Evolutionary conservation across 2,329 filamentous ascomycete genomes (phyloP).

Genomic region (Colletotrichum abscissum): DNA sequence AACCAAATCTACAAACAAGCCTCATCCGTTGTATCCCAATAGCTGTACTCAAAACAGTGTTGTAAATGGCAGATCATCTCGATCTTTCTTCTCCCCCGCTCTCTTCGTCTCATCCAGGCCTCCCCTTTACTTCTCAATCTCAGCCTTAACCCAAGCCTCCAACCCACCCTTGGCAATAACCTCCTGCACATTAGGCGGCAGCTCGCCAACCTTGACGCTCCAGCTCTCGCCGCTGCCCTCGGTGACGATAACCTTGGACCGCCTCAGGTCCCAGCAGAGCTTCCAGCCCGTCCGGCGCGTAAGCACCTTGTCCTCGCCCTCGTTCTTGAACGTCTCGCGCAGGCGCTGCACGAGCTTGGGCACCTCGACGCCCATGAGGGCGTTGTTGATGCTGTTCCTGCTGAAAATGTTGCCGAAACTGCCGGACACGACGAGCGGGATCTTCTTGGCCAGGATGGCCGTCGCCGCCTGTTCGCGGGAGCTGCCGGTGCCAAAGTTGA

Average conservation of each 20-base stretch:
- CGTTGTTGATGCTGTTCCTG: conserved; percentile 84
- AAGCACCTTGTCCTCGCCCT: conserved; percentile 61
- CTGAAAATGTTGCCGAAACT: conserved; percentile 89
- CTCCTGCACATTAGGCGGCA: conserved; percentile 88
- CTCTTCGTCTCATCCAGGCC: neutral
- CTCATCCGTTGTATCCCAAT: neutral
- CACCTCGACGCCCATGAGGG: conserved; percentile 77
- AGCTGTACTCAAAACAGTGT: conserved; percentile 4
- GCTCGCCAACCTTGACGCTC: conserved; percentile 84
- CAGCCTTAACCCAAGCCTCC: conserved; percentile 83
- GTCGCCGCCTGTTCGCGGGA: conserved; percentile 91
- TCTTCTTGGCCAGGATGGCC: conserved; percentile 82
- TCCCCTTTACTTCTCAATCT: conserved; percentile 57
- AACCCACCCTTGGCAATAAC: conserved; percentile 83
- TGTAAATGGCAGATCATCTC: neutral
- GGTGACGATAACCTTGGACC: conserved; percentile 76
- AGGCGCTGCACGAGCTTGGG: conserved; percentile 74
- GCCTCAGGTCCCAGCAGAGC: conserved; percentile 81
- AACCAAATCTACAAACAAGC: conserved; percentile 3
- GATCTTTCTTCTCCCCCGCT: neutral
- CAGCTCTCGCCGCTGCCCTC: conserved; percentile 76
- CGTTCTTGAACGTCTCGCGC: conserved; percentile 67
- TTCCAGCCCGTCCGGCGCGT: conserved; percentile 87
- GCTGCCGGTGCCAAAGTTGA: conserved; percentile 88
- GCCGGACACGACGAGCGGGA: conserved; percentile 82